A percentile compares a stretch with the other conserved stretches of the same genome.
phyloP scores from a whole-genome alignment of 345 rosid species.

The Litchi chinensis region DNA sequence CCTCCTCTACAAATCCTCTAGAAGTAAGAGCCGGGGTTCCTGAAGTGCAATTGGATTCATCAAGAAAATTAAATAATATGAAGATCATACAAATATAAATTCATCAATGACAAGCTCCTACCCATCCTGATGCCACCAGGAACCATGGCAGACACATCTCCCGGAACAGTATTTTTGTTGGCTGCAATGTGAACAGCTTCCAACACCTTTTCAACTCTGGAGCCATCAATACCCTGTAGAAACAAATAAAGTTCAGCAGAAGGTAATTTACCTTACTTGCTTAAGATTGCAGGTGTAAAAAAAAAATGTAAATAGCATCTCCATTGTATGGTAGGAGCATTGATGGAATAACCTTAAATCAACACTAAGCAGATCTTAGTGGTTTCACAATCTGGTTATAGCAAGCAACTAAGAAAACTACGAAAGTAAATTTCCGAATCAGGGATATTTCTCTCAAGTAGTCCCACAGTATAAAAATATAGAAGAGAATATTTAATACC shows the following conservation, averaged over 20 bases:
- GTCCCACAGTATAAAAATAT: conserved; percentile 1
- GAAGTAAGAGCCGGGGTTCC: conserved; percentile 97
- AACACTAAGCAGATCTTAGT: too few relatives aligned
- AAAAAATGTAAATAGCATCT: not conserved
- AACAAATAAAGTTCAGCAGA: not conserved
- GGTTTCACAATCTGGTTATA: too few relatives aligned
- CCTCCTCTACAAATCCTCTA: conserved; percentile 87
- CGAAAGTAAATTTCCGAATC: too few relatives aligned
- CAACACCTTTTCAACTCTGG: conserved; percentile 95
- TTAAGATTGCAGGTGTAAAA: not conserved
- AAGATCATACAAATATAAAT: not conserved
- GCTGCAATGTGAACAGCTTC: conserved; percentile 99
- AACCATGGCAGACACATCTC: conserved; percentile 99
- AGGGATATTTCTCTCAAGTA: not conserved
- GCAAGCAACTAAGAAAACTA: too few relatives aligned
- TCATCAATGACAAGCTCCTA: conserved; percentile 30
- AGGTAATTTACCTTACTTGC: not conserved
- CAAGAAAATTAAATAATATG: conserved; percentile 1
- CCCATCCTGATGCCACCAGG: conserved; percentile 99
- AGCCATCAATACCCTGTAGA: conserved; percentile 88
- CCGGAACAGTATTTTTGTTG: conserved; percentile 99
- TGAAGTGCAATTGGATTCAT: conserved; percentile 34
- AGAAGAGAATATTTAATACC: conserved; percentile 45
- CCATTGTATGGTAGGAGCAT: too few relatives aligned
- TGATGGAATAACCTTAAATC: too few relatives aligned